Base-by-base conservation (phyloP, 192 early-diverging fungal genomes). In the Coemansia sp. region DNA sequence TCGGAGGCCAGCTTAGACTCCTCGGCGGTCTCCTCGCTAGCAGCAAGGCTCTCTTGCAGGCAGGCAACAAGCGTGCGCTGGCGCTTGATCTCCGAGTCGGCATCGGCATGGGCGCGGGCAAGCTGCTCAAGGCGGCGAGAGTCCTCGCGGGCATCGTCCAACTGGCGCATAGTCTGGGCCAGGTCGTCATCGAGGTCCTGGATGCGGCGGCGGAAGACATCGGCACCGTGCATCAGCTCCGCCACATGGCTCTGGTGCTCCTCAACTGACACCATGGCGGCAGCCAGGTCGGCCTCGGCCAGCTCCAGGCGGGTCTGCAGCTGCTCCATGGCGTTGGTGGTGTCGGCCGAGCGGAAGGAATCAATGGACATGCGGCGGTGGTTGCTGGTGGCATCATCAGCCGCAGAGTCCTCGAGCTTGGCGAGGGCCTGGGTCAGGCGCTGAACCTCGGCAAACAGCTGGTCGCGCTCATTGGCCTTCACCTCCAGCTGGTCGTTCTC, bases 401-500 rank as follows among this genome's bases (percentile, higher is more conserved):
- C 39, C 1, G 58, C 35, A 20, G 58, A 31, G 26, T 61, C 45
- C 64, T 63, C 65, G 13, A 63, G 33, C 28, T 31, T 59, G 55
- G 57, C 60, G 51, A 69, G 26, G n/a, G 21, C 26, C 5, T 39
- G 34, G 1, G 55, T 38, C 23, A 75, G 63, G 16, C 46, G 58
- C 16, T 57, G 8, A 0, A 71, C 46, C 53, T 74, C 68, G 14
- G 24, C 40, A 8, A 53, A 58, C 31, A 79, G 39, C 9, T 35
- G 50, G 53, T 74, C 71, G 59, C 69, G 69, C 55, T 82, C 73
- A 36, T 36, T 50, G 18, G 67, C 70, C 42, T 60, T 58, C 10
- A 61, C 61, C 45, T 82, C 73, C 2, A 82, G 67, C 64, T 37
- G 58, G 57, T 82, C 73, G 67, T 82, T 75, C 42, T 76, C 73